Evolutionary conservation across 257 asterid species (phyloP), one percentile per base, ranked within the genome.

Genomic region (Cynanchum wilfordii): DNA sequence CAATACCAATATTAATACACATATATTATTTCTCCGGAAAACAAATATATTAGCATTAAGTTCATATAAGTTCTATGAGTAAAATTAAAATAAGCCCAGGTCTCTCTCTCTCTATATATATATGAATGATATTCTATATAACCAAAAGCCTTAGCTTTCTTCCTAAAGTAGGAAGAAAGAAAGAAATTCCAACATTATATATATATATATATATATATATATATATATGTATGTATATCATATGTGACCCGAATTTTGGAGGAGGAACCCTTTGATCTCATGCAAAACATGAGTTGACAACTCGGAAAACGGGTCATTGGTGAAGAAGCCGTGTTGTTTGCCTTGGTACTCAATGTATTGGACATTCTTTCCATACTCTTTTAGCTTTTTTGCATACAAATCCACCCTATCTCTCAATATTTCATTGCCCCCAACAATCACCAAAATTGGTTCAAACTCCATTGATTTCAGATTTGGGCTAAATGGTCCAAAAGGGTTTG

Each of bases 401-500:
- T 82, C 76, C 47, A 87, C 84, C 72, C 95, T 84, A 63, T 90
- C 97, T 70, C 77, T 88, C 88, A 88, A 75, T 59, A 88, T 22
- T 75, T 90, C 95, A 57, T 66, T 40, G 33, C 83, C 87, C 51
- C 95, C 91, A 20, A 78, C 95, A 10, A 90, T 38, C 42, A 90
- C 93, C 74, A 88, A 58, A 10, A 88, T 73, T 75, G 91, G 92
- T 77, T 80, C 95, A 2, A 90, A 75, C 75, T 24, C 74, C 30
- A 81, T 50, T 0, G 75, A 0, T 10, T 86, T 86, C 11, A 87
- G 84, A 13, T 25, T 82, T 68, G 87, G 85, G 80, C 91, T 87
- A 45, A 6, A 66, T 0, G 94, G 92, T 67, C 97, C 96, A 79
- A 89, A 89, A 1, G 94, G 94, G 79, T 91, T 91, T 33, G 88